phyloP scores from a whole-genome alignment of 768 basidiomycete species.

The Phanerodontia chrysosporium region DNA sequence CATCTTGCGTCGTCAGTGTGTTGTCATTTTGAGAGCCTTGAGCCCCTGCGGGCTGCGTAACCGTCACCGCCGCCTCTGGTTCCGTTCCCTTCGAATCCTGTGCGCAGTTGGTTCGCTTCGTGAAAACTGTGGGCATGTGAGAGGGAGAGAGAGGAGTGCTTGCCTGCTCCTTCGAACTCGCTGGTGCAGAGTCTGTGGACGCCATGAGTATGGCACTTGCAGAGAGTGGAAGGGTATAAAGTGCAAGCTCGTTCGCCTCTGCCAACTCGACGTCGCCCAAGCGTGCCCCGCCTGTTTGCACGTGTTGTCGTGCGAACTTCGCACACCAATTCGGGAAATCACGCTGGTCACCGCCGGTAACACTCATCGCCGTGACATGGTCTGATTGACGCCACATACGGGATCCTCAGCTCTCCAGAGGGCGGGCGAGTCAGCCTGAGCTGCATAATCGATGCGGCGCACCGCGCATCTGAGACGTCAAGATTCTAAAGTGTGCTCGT shows the following conservation, averaged over 20 bases:
- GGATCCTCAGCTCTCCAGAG: neutral
- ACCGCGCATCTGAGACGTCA: neutral
- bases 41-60: slow-evolving; percentile 23
- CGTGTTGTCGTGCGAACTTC: slow-evolving; percentile 15
- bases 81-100: slow-evolving; percentile 22
- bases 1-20: slow-evolving; percentile 4
- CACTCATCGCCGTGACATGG: neutral
- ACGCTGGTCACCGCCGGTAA: neutral
- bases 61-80: slow-evolving; percentile 20
- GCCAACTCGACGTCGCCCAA: slow-evolving; percentile 19
- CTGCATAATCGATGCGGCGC: no score
- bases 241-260: slow-evolving; percentile 22
- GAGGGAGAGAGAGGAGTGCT: neutral
- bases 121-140: neutral
- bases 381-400: neutral
- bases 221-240: slow-evolving; percentile 23
- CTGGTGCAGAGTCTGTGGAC: slow-evolving; percentile 17
- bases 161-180: slow-evolving; percentile 12
- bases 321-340: neutral
- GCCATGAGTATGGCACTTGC: slow-evolving; percentile 25
- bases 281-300: slow-evolving; percentile 21
- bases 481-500: neutral
- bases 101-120: slow-evolving; percentile 6
- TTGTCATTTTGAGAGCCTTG: slow-evolving; percentile 10
- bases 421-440: neutral